Base-by-base conservation (phyloP, 768 basidiomycete species). In the Dioszegia crocea region DNA sequence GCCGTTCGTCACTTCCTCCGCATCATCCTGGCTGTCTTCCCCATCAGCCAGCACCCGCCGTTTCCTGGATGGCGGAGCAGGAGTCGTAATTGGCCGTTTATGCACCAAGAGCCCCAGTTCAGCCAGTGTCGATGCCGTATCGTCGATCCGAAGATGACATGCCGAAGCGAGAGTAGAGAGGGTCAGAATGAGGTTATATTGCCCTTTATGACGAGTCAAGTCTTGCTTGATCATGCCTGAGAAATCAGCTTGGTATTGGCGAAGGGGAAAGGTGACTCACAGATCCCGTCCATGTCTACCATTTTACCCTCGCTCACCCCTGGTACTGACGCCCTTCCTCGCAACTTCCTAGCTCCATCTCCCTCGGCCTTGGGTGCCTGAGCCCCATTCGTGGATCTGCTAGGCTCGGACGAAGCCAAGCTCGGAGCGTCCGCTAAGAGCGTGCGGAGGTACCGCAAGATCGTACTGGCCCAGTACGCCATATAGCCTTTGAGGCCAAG, bases 401-500 rank as follows among this genome's bases (percentile, higher is more conserved):
- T 33, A 6, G 33, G 33, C 6, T 33, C 33, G 33, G 33, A 6
- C 14, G 33, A 33, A 11, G 21, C 23, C 5, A 61, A 26, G n/a
- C 39, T 23, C 12, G 62, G 57, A 14, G 68, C 65, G 40, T 65
- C 62, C 10, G 38, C 62, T 5, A 74, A 50, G 17, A 64, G 41
- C 14, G 48, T 17, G 14, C 53, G 44, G 3, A 69, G 56, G n/a
- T 69, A 59, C 2, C 68, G 57, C 10, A 73, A 53, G 16, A 77
- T 56, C 1, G 67, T 59, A 6, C 67, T 66, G 1, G 59, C 60
- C 76, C 76, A 77, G 55, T 73, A 76, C 11, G 73, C 74, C 21
- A 77, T 84, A 78, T 98, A 99, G 58, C 90, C 88, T 54, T 88
- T 84, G 11, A 93, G 81, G 6, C 96, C 96, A 16, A 98, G 84